Percentiles rank a stretch among this genome's conserved stretches.
phyloP scores from a whole-genome alignment of 2,329 filamentous ascomycete species.

The Chrysoporthe austroafricana region DNA sequence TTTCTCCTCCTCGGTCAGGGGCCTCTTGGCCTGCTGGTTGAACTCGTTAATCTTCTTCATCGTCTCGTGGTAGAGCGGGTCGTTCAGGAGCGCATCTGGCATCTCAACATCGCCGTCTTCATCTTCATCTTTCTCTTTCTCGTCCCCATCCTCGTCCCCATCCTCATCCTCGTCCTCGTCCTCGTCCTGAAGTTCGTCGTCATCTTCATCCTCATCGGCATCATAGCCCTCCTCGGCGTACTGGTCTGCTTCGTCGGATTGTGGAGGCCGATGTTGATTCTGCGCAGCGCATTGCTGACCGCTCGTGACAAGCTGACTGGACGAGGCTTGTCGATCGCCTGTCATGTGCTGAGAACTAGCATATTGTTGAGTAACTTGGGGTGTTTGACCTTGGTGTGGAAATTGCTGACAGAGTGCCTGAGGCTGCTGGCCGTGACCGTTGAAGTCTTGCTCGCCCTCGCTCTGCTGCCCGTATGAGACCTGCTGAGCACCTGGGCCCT shows the following conservation, averaged over 20 bases:
- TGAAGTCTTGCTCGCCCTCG: not conserved
- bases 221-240: not conserved
- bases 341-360: not conserved
- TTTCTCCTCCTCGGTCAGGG: slow-evolving; percentile 16
- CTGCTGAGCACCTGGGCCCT: not conserved
- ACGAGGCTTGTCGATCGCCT: not conserved
- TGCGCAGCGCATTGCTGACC: not conserved
- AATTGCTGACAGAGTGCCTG: not conserved
- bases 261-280: not conserved
- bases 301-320: not conserved
- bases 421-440: not conserved
- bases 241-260: not conserved
- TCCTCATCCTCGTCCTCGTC: not conserved
- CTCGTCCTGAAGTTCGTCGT: not conserved
- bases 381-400: not conserved
- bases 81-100: not conserved
- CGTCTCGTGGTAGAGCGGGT: slow-evolving; percentile 8
- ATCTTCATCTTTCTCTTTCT: not conserved
- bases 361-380: not conserved
- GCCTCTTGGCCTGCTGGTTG: not conserved
- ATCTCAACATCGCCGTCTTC: not conserved
- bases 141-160: not conserved
- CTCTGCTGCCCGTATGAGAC: not conserved
- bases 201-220: not conserved
- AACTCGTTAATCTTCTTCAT: slow-evolving; percentile 12